Percentiles rank a stretch among this genome's conserved stretches.
These are phyloP conservation scores for Polygonum aviculare DNA, from an alignment of 148 eudicot species.

Conservation along the genomic window DNA sequence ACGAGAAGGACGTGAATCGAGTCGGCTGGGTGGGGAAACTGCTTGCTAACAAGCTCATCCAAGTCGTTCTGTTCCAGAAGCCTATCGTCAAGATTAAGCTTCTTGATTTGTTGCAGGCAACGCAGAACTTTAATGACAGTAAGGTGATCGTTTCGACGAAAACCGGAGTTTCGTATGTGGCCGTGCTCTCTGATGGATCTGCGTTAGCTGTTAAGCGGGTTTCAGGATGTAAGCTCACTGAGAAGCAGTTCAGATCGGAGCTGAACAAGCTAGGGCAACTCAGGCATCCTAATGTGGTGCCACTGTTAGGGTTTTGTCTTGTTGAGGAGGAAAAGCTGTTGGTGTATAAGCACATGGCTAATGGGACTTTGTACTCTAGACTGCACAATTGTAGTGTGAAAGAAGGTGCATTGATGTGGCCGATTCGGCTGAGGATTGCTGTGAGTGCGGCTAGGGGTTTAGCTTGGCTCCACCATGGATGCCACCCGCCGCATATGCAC, in stretches of 20 bases:
- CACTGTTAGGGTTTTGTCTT: constrained; percentile 71
- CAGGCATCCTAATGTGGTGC: constrained; percentile 84
- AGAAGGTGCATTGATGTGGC: constrained; percentile 47
- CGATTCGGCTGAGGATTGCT: constrained; percentile 56
- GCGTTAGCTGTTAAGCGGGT: constrained; percentile 71
- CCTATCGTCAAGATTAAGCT: constrained; percentile 67
- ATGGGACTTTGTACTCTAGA: constrained; percentile 51
- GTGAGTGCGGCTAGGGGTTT: constrained; percentile 75
- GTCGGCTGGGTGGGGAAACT: constrained; percentile 59
- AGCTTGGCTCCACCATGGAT: constrained; percentile 93
- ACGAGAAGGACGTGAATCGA: constrained; percentile 30
- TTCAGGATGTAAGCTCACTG: constrained; percentile 43
- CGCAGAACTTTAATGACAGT: constrained; percentile 41
- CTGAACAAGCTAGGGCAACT: constrained; percentile 59
- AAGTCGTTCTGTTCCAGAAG: constrained; percentile 67
- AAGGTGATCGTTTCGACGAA: constrained; percentile 39
- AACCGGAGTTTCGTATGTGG: constrained; percentile 67
- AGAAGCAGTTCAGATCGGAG: constrained; percentile 66
- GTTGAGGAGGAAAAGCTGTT: constrained; percentile 87
- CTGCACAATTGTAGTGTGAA: constrained; percentile 21
- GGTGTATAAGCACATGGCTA: constrained; percentile 77
- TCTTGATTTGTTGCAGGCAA: constrained; percentile 60
- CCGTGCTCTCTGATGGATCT: constrained; percentile 71
- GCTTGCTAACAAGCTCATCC: constrained; percentile 52
- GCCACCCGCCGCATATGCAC: constrained; percentile 66